phyloP scores from a whole-genome alignment of 108 stramenopile genomes.

The Cyclotella sp. region DNA sequence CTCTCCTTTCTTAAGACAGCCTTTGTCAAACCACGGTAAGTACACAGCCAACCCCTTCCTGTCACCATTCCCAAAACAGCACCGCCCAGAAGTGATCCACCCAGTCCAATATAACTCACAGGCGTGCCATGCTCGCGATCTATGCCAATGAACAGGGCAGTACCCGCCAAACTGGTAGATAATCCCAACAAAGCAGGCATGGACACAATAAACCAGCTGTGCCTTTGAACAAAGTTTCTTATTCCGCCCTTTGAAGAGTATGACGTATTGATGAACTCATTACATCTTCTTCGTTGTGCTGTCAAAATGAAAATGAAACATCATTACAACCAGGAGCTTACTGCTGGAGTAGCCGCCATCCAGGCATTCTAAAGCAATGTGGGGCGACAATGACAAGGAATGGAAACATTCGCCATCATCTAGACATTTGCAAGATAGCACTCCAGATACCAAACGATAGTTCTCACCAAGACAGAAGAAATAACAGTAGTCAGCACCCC shows the following conservation, averaged over 20 bases:
- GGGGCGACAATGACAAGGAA: neutral
- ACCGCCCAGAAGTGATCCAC: slow-evolving; percentile 32
- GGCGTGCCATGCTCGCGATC: slow-evolving; percentile 48
- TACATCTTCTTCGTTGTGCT: neutral
- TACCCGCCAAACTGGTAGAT: slow-evolving; percentile 41
- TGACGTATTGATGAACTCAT: neutral
- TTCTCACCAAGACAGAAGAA: slow-evolving; percentile 32
- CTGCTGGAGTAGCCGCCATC: slow-evolving; percentile 44
- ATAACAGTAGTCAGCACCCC: slow-evolving; percentile 46
- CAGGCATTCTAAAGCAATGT: slow-evolving; percentile 32
- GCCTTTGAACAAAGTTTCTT: slow-evolving; percentile 33
- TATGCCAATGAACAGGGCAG: slow-evolving; percentile 48
- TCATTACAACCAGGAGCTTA: slow-evolving; percentile 3
- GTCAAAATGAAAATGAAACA: neutral
- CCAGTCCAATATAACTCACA: slow-evolving; percentile 42
- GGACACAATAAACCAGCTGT: slow-evolving; percentile 39
- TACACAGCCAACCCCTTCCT: slow-evolving; percentile 41
- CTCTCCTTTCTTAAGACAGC: slow-evolving; percentile 10
- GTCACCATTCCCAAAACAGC: slow-evolving; percentile 22
- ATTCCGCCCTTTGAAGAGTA: slow-evolving; percentile 23
- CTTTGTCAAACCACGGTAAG: slow-evolving; percentile 38
- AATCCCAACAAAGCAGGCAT: slow-evolving; percentile 40
- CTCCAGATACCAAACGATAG: neutral
- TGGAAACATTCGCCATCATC: neutral
- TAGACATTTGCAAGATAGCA: neutral